Percentiles rank a stretch among this genome's conserved stretches.
These are phyloP conservation scores for Lactuca sativa DNA, from an alignment of 129 eudicot genomes.

Conservation along the genomic window DNA sequence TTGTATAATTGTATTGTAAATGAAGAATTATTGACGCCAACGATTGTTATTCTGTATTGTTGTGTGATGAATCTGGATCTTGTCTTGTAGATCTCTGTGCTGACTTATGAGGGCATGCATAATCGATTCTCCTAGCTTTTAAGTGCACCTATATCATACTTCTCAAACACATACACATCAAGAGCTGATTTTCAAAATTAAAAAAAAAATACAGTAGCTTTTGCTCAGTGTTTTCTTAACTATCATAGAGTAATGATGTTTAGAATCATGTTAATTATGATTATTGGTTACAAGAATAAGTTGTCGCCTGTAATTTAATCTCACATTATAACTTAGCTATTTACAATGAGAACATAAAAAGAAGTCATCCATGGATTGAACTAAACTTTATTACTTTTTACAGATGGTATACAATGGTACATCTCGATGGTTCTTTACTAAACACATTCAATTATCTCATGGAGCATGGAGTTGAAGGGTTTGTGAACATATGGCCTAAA, in stretches of 20 bases:
- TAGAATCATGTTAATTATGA: not conserved
- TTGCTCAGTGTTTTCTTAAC: not conserved
- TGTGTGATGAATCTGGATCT: conserved; percentile 25
- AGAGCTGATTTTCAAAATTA: not conserved
- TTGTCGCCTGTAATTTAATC: not conserved
- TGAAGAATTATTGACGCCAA: not conserved
- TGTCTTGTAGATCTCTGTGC: conserved; percentile 10
- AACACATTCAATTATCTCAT: conserved; percentile 55
- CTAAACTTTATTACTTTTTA: conserved; percentile 14
- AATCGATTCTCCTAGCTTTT: not conserved
- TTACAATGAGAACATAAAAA: not conserved
- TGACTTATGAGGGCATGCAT: conserved; percentile 1
- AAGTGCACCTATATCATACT: not conserved
- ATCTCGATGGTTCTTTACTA: conserved; percentile 84
- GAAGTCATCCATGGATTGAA: not conserved
- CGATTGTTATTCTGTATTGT: conserved; percentile 1
- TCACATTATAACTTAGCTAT: not conserved
- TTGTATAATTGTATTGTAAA: not conserved
- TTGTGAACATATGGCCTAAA: conserved; percentile 83
- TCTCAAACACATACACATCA: conserved; percentile 9
- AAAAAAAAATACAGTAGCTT: not conserved
- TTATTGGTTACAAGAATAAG: not conserved
- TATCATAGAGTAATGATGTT: not conserved
- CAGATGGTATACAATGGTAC: conserved; percentile 99
- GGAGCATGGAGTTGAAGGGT: conserved; percentile 67